These are phyloP conservation scores for Ichthyophonus hoferi DNA, from an alignment of 208 protist genomes.

Conservation along the genomic window DNA sequence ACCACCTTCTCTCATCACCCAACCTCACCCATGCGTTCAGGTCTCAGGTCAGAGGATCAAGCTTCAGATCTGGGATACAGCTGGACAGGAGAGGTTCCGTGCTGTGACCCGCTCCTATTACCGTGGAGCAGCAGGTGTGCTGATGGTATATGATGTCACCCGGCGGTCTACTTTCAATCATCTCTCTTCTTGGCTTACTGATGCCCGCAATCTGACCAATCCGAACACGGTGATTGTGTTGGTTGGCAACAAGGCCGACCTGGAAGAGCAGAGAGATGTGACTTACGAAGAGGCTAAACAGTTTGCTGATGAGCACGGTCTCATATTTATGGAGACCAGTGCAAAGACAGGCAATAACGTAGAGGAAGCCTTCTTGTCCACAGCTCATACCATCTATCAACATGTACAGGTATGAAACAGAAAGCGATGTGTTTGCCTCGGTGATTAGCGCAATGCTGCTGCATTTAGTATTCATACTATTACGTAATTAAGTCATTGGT, in stretches of 20 bases:
- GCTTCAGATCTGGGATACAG: slow-evolving; percentile 94
- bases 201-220: slow-evolving; percentile 82
- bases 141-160: slow-evolving; percentile 91
- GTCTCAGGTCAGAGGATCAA: slow-evolving; percentile 83
- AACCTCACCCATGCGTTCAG: too few species aligned
- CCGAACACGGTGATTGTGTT: slow-evolving; percentile 79
- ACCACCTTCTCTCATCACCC: too few species aligned
- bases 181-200: slow-evolving; percentile 84
- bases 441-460: too few species aligned
- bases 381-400: slow-evolving; percentile 67
- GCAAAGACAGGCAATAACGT: slow-evolving; percentile 68
- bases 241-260: slow-evolving; percentile 89
- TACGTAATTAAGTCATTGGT: too few species aligned
- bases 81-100: slow-evolving; percentile 67
- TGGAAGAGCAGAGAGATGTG: slow-evolving; percentile 86
- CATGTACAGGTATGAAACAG: slow-evolving; percentile 65
- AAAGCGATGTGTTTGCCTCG: too few species aligned
- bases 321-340: slow-evolving; percentile 52
- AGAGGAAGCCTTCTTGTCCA: slow-evolving; percentile 71
- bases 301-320: slow-evolving; percentile 80
- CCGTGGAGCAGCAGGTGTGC: slow-evolving; percentile 82
- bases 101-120: slow-evolving; percentile 90
- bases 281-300: slow-evolving; percentile 82
- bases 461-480: too few species aligned
- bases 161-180: slow-evolving; percentile 70